Base-by-base conservation (phyloP, 371 early-diverging fungal genomes). In the Modicella reniformis region DNA sequence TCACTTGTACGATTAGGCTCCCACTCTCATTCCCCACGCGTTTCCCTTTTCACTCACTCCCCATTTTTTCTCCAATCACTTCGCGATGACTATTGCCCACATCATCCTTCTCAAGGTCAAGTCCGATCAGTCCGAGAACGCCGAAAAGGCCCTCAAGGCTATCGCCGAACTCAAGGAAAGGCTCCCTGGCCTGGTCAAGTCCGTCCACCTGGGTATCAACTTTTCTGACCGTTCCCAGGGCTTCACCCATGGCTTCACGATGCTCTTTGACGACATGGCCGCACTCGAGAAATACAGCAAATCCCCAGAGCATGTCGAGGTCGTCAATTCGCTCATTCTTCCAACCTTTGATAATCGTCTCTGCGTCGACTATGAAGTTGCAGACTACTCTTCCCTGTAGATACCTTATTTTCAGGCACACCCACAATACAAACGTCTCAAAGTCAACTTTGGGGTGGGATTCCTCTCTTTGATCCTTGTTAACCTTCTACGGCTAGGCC, bases 131-230 rank as follows among this genome's bases (percentile, higher is more conserved):
- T 72, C 44, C 53, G 51, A 12, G 79, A 72, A 29, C 53, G 70
- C 63, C 28, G 65, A 73, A 5, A 67, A 66, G 17, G 55, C 73
- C 52, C 73, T 79, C 66, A 68, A 70, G 64, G 60, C 65, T 10
- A 59, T 79, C 30, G 70, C 73, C 3, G 55, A 57, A 23, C 69
- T 79, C 60, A 57, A 69, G 56, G 62, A 66, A 2, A 54, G 70
- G 48, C 64, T 79, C 33, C 72, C 79, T 30, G 56, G 32, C 7
- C 48, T 79, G 50, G 47, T 79, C 55, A 59, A 72, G 41, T 79
- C 79, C 23, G 79, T 79, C 19, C 79, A 79, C 57, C 57, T 79
- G 29, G 79, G 79, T 3, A 40, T 49, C 73, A 79, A 79, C 67
- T 79, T 79, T 47, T 47, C 73, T 8, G 57, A 58, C 1, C 79